Conservation (phyloP, 2,329 filamentous ascomycete species). For the Venturia nashicola region DNA sequence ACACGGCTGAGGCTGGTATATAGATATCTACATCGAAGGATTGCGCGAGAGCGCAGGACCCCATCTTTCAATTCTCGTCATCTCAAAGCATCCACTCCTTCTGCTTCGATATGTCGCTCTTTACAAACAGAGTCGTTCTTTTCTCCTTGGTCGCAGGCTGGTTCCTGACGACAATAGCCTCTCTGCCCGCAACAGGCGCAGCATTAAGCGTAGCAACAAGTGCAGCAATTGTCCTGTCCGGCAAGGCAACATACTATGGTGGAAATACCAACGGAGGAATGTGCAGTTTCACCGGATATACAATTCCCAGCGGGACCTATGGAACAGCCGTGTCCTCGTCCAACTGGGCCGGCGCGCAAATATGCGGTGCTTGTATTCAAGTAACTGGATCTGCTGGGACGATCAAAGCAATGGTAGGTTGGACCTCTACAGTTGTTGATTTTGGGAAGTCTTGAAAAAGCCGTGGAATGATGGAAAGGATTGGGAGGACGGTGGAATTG, state of each 20-base stretch:
- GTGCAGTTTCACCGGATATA: slow-evolving; percentile 53
- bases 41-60: no score
- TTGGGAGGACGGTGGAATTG: no score
- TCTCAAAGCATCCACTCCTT: neutral
- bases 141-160: neutral
- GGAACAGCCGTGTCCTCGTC: slow-evolving; percentile 50
- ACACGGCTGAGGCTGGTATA: neutral
- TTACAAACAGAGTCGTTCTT: neutral
- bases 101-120: neutral
- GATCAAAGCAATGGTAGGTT: neutral
- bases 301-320: slow-evolving; percentile 43
- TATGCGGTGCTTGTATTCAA: slow-evolving; percentile 50
- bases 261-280: slow-evolving; percentile 41
- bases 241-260: slow-evolving; percentile 25
- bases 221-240: slow-evolving; percentile 9
- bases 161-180: neutral
- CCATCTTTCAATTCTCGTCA: neutral
- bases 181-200: neutral
- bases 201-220: neutral
- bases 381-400: neutral
- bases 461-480: no score
- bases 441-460: no score
- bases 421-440: neutral
- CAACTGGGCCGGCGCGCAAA: slow-evolving; percentile 42
- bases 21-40: no score